Conservation (phyloP, 306 rosid genomes). For the Elaeagnus macrophylla region DNA sequence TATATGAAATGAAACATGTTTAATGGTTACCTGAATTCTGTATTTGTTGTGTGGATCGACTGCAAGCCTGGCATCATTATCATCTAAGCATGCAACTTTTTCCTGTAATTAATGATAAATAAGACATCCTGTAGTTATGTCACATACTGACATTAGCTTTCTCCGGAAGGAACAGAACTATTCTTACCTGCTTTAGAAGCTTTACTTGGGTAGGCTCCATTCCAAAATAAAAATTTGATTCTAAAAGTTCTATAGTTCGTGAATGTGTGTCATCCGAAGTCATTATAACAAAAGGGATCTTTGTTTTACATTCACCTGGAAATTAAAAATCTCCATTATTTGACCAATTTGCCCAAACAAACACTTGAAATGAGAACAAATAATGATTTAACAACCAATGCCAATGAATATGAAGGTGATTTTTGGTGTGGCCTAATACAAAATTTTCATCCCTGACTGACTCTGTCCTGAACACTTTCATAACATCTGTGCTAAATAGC, state of each 20-base stretch:
- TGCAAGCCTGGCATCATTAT: slow-evolving; percentile 95
- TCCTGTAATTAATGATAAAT: slow-evolving; percentile 46
- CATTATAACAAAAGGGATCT: slow-evolving; percentile 82
- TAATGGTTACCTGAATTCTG: slow-evolving; percentile 69
- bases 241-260: slow-evolving; percentile 57
- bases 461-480: too few species aligned
- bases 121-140: slow-evolving; percentile 11
- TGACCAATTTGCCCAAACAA: too few species aligned
- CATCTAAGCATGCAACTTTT: slow-evolving; percentile 93
- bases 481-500: too few species aligned
- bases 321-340: slow-evolving; percentile 19
- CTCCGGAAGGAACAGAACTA: slow-evolving; percentile 12
- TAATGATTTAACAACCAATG: not conserved
- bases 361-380: slow-evolving; percentile 10
- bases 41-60: slow-evolving; percentile 65
- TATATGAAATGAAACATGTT: slow-evolving; percentile 5
- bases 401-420: not conserved
- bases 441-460: too few species aligned
- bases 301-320: slow-evolving; percentile 42
- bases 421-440: too few species aligned
- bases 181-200: slow-evolving; percentile 83
- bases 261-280: slow-evolving; percentile 95
- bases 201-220: slow-evolving; percentile 85
- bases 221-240: slow-evolving; percentile 82
- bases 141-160: slow-evolving; percentile 7